Evolutionary conservation across 2,329 filamentous ascomycete species (phyloP).

Genomic region (Alternaria atra): DNA sequence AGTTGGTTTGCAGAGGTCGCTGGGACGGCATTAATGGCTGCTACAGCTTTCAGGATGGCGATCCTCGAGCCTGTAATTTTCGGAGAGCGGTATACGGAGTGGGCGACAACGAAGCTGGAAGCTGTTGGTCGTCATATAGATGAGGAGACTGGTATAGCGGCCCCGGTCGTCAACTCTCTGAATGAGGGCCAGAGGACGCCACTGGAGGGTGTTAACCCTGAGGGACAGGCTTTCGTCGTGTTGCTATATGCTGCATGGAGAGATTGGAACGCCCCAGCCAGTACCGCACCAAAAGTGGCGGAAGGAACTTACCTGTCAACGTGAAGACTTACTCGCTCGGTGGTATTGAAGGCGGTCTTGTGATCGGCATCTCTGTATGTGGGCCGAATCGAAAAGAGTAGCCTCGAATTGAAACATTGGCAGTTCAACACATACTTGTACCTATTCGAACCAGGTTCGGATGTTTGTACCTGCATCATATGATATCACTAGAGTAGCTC

Average conservation of each 20-base stretch:
- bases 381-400: neutral
- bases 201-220: slow-evolving; percentile 46
- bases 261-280: slow-evolving; percentile 41
- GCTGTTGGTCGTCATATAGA: slow-evolving; percentile 50
- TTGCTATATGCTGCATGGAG: slow-evolving; percentile 55
- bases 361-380: neutral
- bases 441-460: neutral
- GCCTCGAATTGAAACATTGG: neutral
- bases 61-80: slow-evolving; percentile 52
- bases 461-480: neutral
- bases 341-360: neutral
- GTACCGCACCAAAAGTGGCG: neutral
- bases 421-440: neutral
- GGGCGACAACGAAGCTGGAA: slow-evolving; percentile 55
- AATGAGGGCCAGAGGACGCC: slow-evolving; percentile 45
- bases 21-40: slow-evolving; percentile 58
- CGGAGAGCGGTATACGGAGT: slow-evolving; percentile 48
- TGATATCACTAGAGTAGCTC: neutral
- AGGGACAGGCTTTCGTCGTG: slow-evolving; percentile 57
- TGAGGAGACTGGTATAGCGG: slow-evolving; percentile 48
- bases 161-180: slow-evolving; percentile 56
- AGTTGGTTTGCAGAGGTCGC: slow-evolving; percentile 60
- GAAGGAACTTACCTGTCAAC: neutral
- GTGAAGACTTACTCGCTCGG: neutral
- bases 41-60: slow-evolving; percentile 58